Base-by-base conservation (phyloP, 73 alveolate genomes). In the Durusdinium trenchii region DNA sequence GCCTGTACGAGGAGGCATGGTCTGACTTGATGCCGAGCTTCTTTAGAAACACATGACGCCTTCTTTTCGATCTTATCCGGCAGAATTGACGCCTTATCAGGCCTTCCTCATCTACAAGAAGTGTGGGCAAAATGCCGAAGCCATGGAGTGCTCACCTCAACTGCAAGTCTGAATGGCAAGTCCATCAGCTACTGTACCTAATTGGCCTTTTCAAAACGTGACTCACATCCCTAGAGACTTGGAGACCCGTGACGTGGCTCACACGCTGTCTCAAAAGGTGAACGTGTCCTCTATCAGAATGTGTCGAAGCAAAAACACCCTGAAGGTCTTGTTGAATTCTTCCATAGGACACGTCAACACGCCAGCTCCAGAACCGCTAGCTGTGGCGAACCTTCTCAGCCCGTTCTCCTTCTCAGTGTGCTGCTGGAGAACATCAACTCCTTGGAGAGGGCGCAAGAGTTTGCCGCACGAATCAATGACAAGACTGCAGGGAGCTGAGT, bases 41-140 rank as follows among this genome's bases (percentile, higher is more conserved):
- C 79, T 67, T 67, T 67, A 32, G 42, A 38, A 64, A 18, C 81
- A 42, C 32, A 20, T 2, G 81, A 32, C 32, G 81, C 42, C 42
- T 67, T 67, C 32, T 1, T 42, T n/a, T 23, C 36, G 14, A 42
- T 7, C 86, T 75, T 9, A 28, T 26, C 42, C 46, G 36, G 61
- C 45, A n/a, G n/a, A n/a, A n/a, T n/a, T n/a, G n/a, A n/a, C n/a
- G n/a, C n/a, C n/a, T n/a, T n/a, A n/a, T n/a, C n/a, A 92, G 98
- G 99, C 99, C 35, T 99, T 99, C 95, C 99, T 99, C 99, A 99
- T 99, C 99, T 99, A 99, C 99, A 99, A 99, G 99, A 99, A 99
- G 99, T 79, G 95, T 79, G 99, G 99, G 75, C 99, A 99, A 67
- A 99, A 99, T 50, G 99, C 99, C 64, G 99, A 99, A 85, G 99